Evolutionary conservation across 371 early-diverging fungal genomes (phyloP).

Genomic region (Haplosporangium sp.): DNA sequence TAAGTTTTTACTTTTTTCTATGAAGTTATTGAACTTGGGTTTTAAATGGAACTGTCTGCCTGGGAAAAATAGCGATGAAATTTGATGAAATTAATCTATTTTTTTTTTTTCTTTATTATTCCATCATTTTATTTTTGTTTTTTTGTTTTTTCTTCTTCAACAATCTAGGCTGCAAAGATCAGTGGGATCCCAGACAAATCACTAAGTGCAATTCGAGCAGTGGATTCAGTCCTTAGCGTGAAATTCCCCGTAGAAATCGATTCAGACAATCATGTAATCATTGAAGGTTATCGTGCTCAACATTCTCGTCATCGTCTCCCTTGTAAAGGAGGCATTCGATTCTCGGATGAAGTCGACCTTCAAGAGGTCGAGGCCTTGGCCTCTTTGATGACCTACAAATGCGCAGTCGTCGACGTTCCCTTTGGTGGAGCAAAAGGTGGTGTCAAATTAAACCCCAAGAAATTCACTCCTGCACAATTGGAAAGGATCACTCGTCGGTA

Average conservation of each 20-base stretch:
- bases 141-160: neutral
- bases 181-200: slow-evolving; percentile 74
- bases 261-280: slow-evolving; percentile 78
- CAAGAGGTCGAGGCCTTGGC: slow-evolving; percentile 89
- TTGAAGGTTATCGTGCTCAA: slow-evolving; percentile 89
- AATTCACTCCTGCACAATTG: slow-evolving; percentile 81
- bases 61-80: too few species aligned
- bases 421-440: slow-evolving; percentile 91
- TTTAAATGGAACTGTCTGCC: too few species aligned
- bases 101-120: too few species aligned
- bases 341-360: slow-evolving; percentile 83
- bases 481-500: slow-evolving; percentile 92
- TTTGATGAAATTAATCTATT: neutral
- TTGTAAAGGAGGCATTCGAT: slow-evolving; percentile 91
- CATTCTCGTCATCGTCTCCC: slow-evolving; percentile 91
- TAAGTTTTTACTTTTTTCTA: neutral
- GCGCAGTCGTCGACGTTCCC: slow-evolving; percentile 93
- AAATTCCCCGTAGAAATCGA: slow-evolving; percentile 90
- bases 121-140: slow-evolving; percentile 8
- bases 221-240: slow-evolving; percentile 83
- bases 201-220: slow-evolving; percentile 83
- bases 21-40: neutral
- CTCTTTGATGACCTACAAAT: slow-evolving; percentile 91
- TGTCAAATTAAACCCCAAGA: slow-evolving; percentile 83
- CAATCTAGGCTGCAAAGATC: slow-evolving; percentile 71